Conservation (phyloP, 768 basidiomycete genomes). For the Hygrophorus pudorinus region DNA sequence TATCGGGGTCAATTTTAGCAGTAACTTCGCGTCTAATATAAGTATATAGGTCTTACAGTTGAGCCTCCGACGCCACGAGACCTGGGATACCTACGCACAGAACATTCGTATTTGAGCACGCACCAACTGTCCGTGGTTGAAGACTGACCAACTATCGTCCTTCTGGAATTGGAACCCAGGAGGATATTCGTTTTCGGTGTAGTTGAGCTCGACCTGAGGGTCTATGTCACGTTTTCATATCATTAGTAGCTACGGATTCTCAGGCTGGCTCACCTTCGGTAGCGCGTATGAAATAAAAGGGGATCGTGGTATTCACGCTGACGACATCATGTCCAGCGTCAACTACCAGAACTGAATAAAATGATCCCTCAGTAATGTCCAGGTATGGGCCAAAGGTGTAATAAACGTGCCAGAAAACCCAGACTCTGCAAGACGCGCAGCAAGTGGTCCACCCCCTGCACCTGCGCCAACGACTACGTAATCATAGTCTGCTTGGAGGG, state of each 20-base stretch:
- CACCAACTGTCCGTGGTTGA: not conserved
- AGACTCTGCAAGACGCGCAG: slow-evolving; percentile 15
- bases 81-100: slow-evolving; percentile 18
- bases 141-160: slow-evolving; percentile 14
- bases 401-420: slow-evolving; percentile 15
- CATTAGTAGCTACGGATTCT: not conserved
- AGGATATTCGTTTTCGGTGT: slow-evolving; percentile 20
- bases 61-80: slow-evolving; percentile 21
- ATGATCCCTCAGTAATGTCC: not conserved
- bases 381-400: not conserved
- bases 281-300: slow-evolving; percentile 16
- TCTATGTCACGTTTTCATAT: slow-evolving; percentile 10
- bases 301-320: slow-evolving; percentile 20
- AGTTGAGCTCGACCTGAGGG: slow-evolving; percentile 18
- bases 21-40: not conserved
- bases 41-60: slow-evolving; percentile 13
- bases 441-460: slow-evolving; percentile 19
- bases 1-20: slow-evolving; percentile 1
- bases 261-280: slow-evolving; percentile 14
- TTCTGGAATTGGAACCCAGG: slow-evolving; percentile 15
- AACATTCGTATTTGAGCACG: not conserved
- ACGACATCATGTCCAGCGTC: slow-evolving; percentile 20
- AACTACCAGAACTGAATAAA: slow-evolving; percentile 20
- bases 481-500: slow-evolving; percentile 12
- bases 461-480: slow-evolving; percentile 20